Conservation (phyloP, 2,329 filamentous ascomycete species). For the Simplicillium aogashimaense region DNA sequence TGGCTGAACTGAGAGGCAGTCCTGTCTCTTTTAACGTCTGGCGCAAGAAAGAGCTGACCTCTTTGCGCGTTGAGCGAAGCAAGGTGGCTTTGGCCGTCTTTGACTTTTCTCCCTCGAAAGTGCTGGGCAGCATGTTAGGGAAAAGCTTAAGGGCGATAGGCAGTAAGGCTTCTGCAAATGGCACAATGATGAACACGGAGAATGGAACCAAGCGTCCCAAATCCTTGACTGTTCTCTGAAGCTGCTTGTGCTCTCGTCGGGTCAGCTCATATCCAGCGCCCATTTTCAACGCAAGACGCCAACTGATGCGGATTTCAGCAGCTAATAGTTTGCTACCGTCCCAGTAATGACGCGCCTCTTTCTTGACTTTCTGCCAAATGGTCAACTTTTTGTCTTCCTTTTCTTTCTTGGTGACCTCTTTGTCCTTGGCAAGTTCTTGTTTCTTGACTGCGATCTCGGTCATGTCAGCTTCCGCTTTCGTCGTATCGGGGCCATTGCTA, state of each 20-base stretch:
- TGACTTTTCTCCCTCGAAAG: constrained; percentile 84
- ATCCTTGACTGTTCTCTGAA: constrained; percentile 89
- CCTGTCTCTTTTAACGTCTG: constrained; percentile 90
- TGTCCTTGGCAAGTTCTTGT: constrained; percentile 49
- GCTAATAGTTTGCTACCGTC: constrained; percentile 93
- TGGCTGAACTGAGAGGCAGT: constrained; percentile 73
- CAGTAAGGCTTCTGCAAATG: constrained; percentile 86
- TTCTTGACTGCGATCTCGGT: constrained; percentile 56
- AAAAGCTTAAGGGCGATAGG: constrained; percentile 89
- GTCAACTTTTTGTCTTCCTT: constrained; percentile 82
- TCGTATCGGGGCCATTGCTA: constrained; percentile 14
- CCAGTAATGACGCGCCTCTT: constrained; percentile 92
- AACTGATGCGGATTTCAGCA: constrained; percentile 88
- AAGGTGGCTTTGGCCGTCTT: constrained; percentile 80
- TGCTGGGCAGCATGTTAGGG: constrained; percentile 94
- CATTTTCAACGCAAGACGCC: constrained; percentile 89
- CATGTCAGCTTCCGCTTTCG: constrained; percentile 34
- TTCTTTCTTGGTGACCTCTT: constrained; percentile 42
- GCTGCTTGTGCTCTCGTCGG: constrained; percentile 83
- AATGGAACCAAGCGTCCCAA: constrained; percentile 88
- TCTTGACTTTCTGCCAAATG: constrained; percentile 85
- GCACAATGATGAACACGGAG: constrained; percentile 93
- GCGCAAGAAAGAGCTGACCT: constrained; percentile 83
- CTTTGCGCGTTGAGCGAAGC: constrained; percentile 78
- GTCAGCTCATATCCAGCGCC: constrained; percentile 94